Evolutionary conservation across 2,329 filamentous ascomycete species (phyloP), one percentile per base, ranked within the genome.

Genomic region (Fusarium domesticum): DNA sequence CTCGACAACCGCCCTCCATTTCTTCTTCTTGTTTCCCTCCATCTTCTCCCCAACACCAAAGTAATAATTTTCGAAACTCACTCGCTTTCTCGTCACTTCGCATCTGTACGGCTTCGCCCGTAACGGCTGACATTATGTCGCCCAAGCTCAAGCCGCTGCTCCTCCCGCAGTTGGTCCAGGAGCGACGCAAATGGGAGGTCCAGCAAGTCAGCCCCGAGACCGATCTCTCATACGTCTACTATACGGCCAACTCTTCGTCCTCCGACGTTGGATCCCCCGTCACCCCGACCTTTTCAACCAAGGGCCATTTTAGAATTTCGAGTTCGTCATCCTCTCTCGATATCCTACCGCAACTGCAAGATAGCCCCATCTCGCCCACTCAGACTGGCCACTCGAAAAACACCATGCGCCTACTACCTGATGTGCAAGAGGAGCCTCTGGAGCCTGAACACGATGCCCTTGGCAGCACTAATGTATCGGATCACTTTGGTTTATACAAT

Each of bases 261-360:
- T 89, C 86, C 16, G 85, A 87, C 55, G 72, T 83, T 54, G 79
- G 81, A 11, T 84, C 85, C 16, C 86, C 86, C 39, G 70, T 84
- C 30, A 88, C 85, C 33, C 84, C 86, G 17, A 87, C 83, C 15
- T 87, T 86, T 60, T 84, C 77, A 4, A 66, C 83, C 37, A 78
- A 78, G 47, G 79, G 80, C 25, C 83, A 86, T 64, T 69, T 78
- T 37, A 78, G 83, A 56, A 81, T 80, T 57, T 78, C 83, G 18
- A 92, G 88, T 69, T 93, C 89, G 0, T 77, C 78, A 19, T 95
- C 90, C 2, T 95, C 90, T 5, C 73, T 89, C 44, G 84, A 87
- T 43, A 75, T 87, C 7, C 71, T 78, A 14, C 63, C 60, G 31
- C 56, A 55, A 69, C 55, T 63, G 63, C 49, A 81, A 83, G 55